phyloP scores from a whole-genome alignment of 768 basidiomycete genomes.

The Leucocoprinus birnbaumii region DNA sequence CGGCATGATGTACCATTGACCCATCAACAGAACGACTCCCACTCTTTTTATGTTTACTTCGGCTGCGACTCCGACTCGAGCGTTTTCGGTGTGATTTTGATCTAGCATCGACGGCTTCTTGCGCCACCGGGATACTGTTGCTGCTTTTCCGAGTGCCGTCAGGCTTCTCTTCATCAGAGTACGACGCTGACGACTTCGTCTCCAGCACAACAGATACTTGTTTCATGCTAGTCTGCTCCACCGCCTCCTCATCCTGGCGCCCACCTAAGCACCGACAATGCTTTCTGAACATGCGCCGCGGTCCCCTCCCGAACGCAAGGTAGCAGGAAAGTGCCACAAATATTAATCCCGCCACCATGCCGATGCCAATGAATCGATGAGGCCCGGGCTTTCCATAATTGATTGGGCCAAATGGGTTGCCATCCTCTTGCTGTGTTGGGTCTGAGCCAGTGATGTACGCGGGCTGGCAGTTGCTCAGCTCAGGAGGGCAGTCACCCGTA shows the following conservation, averaged over 20 bases:
- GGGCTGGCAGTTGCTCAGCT: slow-evolving; percentile 17
- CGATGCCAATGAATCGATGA: slow-evolving; percentile 44
- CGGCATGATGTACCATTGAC: not conserved
- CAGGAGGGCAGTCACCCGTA: slow-evolving; percentile 21
- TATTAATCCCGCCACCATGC: slow-evolving; percentile 33
- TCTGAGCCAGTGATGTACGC: slow-evolving; percentile 21
- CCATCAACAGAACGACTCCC: not conserved
- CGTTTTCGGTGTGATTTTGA: not conserved
- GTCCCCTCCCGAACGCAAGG: slow-evolving; percentile 31
- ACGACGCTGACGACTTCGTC: slow-evolving; percentile 6
- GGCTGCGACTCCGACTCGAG: slow-evolving; percentile 6
- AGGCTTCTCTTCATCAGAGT: slow-evolving; percentile 2
- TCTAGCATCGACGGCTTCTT: not conserved
- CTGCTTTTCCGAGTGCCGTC: not conserved
- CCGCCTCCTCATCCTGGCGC: not conserved
- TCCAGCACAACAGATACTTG: slow-evolving; percentile 5
- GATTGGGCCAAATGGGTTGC: slow-evolving; percentile 14
- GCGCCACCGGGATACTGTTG: not conserved
- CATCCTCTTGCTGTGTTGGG: slow-evolving; percentile 20
- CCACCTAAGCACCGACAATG: slow-evolving; percentile 15
- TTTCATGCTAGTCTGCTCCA: not conserved
- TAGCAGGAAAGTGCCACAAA: slow-evolving; percentile 34
- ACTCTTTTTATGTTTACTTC: slow-evolving; percentile 1
- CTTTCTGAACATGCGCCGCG: slow-evolving; percentile 23
- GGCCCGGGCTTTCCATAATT: slow-evolving; percentile 25